Conservation (phyloP, 306 rosid species). For the Comarum palustre region DNA sequence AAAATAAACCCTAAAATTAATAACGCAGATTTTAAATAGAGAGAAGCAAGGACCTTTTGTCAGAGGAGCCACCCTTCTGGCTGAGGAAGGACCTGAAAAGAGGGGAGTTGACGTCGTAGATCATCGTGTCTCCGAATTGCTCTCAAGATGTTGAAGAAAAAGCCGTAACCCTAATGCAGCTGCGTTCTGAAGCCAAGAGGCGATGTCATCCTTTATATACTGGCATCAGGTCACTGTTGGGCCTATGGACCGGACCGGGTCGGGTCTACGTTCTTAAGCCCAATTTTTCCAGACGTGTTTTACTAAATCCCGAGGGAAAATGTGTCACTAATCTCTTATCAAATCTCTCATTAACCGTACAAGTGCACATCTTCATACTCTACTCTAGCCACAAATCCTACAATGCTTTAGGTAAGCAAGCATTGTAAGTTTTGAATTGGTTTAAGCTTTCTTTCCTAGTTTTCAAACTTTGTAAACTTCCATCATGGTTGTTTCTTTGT, state of each 20-base stretch:
- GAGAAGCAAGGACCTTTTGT: conserved; percentile 56
- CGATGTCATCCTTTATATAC: background rate
- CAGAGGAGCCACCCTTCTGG: conserved; percentile 95
- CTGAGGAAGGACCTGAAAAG: conserved; percentile 98
- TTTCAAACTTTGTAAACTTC: no score
- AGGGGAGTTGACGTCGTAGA: conserved; percentile 94
- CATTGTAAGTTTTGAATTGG: no score
- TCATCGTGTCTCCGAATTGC: conserved; percentile 46
- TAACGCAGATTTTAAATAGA: background rate
- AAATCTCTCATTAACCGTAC: no score
- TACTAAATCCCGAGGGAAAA: no score
- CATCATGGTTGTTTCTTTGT: no score
- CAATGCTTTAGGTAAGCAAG: no score
- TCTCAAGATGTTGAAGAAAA: background rate
- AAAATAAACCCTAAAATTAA: background rate
- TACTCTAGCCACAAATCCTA: no score
- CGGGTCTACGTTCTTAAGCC: background rate
- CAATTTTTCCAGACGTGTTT: no score
- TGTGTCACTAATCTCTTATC: no score
- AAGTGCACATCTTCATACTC: no score
- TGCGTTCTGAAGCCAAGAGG: background rate
- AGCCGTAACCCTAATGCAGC: conserved; percentile 46
- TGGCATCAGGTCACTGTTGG: background rate
- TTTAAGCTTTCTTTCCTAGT: no score
- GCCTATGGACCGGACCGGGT: background rate